Conservation (phyloP, 2,329 filamentous ascomycete species). For the Microcyclosporella mali region DNA sequence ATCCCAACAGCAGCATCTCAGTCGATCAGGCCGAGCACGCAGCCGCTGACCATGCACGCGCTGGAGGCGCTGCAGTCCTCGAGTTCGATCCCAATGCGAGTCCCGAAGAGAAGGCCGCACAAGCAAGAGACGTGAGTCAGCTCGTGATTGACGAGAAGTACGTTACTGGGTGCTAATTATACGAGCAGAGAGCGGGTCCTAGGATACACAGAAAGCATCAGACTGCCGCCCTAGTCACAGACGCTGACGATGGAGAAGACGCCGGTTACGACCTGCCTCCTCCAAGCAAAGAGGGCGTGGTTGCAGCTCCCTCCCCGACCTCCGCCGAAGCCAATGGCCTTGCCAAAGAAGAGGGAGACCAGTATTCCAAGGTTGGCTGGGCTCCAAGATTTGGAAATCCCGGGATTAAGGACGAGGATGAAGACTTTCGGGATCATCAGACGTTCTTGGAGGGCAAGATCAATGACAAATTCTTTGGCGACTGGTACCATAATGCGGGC, state of each 20-base stretch:
- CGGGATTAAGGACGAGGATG: conserved; percentile 47
- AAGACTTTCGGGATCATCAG: conserved; percentile 73
- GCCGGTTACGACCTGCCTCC: conserved; percentile 72
- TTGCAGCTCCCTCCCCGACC: conserved; percentile 50
- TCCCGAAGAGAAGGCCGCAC: conserved; percentile 75
- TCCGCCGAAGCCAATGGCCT: conserved; percentile 41
- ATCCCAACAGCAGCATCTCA: conserved; percentile 62
- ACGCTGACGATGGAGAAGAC: conserved; percentile 64
- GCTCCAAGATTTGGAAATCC: conserved; percentile 75
- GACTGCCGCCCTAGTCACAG: conserved; percentile 67
- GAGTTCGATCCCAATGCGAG: conserved; percentile 82
- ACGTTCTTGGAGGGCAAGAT: conserved; percentile 79
- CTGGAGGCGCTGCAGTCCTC: conserved; percentile 73
- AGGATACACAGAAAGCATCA: conserved; percentile 48
- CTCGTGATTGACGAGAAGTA: not conserved
- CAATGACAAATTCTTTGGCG: conserved; percentile 85
- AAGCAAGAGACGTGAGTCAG: conserved; percentile 59
- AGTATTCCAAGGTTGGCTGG: conserved; percentile 66
- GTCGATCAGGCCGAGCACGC: conserved; percentile 66
- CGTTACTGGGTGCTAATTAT: conserved; percentile 11
- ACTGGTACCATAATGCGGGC: conserved; percentile 98
- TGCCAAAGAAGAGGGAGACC: conserved; percentile 47
- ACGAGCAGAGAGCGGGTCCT: conserved; percentile 18
- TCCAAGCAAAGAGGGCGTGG: conserved; percentile 62
- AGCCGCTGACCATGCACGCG: conserved; percentile 69